Base-by-base conservation (phyloP, 306 rosid genomes). In the Inga oerstediana region DNA sequence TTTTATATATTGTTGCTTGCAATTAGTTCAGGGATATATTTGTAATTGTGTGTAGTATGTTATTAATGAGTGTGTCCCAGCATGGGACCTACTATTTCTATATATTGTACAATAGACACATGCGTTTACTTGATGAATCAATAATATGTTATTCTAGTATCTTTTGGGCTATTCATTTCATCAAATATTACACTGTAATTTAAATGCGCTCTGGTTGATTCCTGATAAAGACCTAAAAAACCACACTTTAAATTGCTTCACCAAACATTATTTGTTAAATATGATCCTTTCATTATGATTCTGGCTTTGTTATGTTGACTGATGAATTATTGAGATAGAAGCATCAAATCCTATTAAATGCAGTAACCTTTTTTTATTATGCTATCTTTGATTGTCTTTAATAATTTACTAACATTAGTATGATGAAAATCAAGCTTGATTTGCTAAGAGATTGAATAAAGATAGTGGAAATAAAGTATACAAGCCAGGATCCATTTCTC, bases 181-280 rank as follows among this genome's bases (percentile, higher is more conserved):
- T 32, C 34, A 32, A 67, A 0, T 0, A 52, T 3, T 11, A 22
- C 35, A 54, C 41, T 79, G 74, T 51, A 37, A 66, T 79, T 7
- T 76, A 56, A 7, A 41, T 61, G 69, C 43, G 58, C 17, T 34
- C 7, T 62, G 41, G 30, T 84, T 72, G 75, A 58, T 87, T 77
- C 20, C 76, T 49, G 56, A 51, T 72, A 56, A 58, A 43, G 78
- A 43, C 66, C 27, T 3, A 10, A 8, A 78, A 74, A 11, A 24
- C 11, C 44, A 12, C 30, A 43, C 13, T 9, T 9, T 45, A 75
- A 79, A 76, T 58, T 69, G 72, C 77, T 72, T 24, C 46, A 27
- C 74, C 77, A 45, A 45, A 56, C 61, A 13, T 0, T 34, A 68
- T 15, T 20, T 76, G 41, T 80, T 59, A 46, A 46, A 37, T 67